Evolutionary conservation across 768 basidiomycete species (phyloP).

Genomic region (Russula brevipes): DNA sequence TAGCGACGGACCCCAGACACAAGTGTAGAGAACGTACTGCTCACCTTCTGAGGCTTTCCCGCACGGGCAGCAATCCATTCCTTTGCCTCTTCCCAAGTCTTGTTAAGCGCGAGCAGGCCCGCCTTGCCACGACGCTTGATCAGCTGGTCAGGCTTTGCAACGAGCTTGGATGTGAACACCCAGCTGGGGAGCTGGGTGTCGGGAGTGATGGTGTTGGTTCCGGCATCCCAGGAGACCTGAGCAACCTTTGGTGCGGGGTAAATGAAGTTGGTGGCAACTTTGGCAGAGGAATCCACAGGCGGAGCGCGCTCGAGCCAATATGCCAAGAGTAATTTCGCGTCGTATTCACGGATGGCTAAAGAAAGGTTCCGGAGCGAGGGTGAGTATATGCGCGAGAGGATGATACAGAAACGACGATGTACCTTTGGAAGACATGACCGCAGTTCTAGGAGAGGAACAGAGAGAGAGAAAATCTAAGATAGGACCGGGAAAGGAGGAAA

Average conservation of each 20-base stretch:
- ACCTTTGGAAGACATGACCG: slow-evolving; percentile 26
- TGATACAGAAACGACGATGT: neutral
- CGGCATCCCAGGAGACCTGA: slow-evolving; percentile 81
- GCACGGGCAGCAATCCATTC: slow-evolving; percentile 84
- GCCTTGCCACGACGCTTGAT: slow-evolving; percentile 99
- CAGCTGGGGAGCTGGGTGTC: slow-evolving; percentile 65
- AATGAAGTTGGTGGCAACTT: slow-evolving; percentile 50
- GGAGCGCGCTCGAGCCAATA: slow-evolving; percentile 96
- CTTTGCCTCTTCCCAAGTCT: slow-evolving; percentile 82
- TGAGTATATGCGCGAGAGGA: slow-evolving; percentile 15
- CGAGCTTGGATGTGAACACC: slow-evolving; percentile 83
- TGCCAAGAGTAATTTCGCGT: slow-evolving; percentile 94
- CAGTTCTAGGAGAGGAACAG: neutral
- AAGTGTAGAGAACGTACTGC: slow-evolving; percentile 24
- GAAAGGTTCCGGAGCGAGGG: neutral
- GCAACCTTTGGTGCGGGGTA: slow-evolving; percentile 73
- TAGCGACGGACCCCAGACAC: neutral
- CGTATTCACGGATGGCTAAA: slow-evolving; percentile 90
- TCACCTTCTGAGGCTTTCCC: slow-evolving; percentile 86
- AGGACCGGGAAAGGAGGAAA: neutral
- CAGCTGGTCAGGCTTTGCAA: slow-evolving; percentile 96
- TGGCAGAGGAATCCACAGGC: slow-evolving; percentile 59
- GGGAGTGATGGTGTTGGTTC: slow-evolving; percentile 54
- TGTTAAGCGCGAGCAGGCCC: slow-evolving; percentile 91
- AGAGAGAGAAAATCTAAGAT: slow-evolving; percentile 2